phyloP scores from a whole-genome alignment of 805 yeast species.

The Saturnispora saitoi region DNA sequence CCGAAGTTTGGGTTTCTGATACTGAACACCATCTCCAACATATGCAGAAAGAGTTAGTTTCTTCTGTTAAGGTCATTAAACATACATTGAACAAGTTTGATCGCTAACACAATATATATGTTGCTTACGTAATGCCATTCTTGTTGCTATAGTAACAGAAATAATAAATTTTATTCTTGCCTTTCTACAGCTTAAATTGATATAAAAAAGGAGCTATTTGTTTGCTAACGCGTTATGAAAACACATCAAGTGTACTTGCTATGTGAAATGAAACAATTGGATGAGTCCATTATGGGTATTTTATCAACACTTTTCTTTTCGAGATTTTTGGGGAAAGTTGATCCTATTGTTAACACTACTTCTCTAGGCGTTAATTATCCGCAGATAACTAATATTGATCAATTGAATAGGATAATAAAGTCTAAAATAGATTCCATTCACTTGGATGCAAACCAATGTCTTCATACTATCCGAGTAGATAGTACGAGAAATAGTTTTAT shows the following conservation, averaged over 20 bases:
- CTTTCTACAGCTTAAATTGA: neutral
- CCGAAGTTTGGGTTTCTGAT: constrained; percentile 17
- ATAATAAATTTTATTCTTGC: neutral
- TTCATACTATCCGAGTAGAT: too few relatives aligned
- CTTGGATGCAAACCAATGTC: too few relatives aligned
- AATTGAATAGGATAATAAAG: neutral
- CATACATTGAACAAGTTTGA: constrained; percentile 16
- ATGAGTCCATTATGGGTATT: constrained; percentile 51
- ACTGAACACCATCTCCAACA: constrained; percentile 13
- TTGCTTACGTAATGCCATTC: neutral
- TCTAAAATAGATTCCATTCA: neutral
- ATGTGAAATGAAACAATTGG: constrained; percentile 44
- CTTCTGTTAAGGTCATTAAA: constrained; percentile 18
- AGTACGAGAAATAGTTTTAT: neutral
- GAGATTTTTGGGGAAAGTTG: constrained; percentile 46
- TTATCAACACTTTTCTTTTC: constrained; percentile 63
- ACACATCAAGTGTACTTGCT: constrained; percentile 21
- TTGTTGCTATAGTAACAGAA: neutral
- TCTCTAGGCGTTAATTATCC: neutral
- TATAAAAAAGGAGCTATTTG: neutral
- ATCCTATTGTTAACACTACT: neutral
- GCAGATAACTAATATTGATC: neutral
- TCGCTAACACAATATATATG: neutral
- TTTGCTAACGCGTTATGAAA: neutral
- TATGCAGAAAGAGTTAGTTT: constrained; percentile 14